Evolutionary conservation across 805 yeast genomes (phyloP), one percentile per base, ranked within the genome.

Genomic region (Saturnispora ahearnii): DNA sequence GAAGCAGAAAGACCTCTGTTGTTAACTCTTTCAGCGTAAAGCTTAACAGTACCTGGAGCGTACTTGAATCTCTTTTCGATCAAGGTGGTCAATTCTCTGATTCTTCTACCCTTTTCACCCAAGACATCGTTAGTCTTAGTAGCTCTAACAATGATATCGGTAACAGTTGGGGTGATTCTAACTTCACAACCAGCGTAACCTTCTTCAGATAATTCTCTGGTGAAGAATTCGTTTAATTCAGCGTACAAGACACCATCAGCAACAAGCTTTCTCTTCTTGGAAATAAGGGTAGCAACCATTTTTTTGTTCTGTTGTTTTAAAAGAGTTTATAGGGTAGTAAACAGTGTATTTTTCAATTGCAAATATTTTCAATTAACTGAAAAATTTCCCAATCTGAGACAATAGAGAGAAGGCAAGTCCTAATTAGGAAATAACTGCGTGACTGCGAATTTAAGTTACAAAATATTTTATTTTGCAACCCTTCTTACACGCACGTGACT

Each of bases 161-260:
- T 89, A 83, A 87, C 90, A 80, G 91, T 77, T 74, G 97, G 93
- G 72, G 97, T 88, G 71, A 87, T 87, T 81, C 98, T 87, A 74
- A 93, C 96, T 80, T 93, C 99, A 70, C 93, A 96, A 80, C 99
- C 99, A 68, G 99, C 93, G 84, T 93, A 93, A 73, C 99, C 99
- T 79, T 93, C 96, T 81, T 93, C 99, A 67, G 99, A 96, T 71
- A 93, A 86, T 78, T 93, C 99, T 82, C 99, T 91, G 83, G 97
- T 88, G 89, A 93, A 93, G 93, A 93, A 93, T 81, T 93, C 99
- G 84, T 93, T 93, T 72, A 93, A 80, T 81, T 93, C 99, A 76
- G 99, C 99, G 95, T 84, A 93, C 84, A 93, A 88, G 70, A 93
- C 99, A 87, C 99, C 99, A 83, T 93, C 99, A 77, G 96, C 96